Percentiles rank a stretch among this genome's conserved stretches.
phyloP scores from a whole-genome alignment of 164 flowering plant genomes.

The Vitis cinerea region DNA sequence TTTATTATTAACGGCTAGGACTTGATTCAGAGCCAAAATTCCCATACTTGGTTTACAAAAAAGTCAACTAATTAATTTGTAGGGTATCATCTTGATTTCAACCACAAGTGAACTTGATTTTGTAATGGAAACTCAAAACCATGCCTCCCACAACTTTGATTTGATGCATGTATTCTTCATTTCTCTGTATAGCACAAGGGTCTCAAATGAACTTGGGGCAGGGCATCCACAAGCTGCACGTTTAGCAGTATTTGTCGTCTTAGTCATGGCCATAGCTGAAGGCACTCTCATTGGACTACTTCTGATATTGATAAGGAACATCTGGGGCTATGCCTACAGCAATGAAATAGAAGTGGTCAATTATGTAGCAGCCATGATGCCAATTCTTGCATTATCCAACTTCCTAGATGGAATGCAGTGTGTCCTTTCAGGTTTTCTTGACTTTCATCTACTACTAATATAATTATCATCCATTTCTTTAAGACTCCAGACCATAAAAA shows the following conservation, averaged over 20 bases:
- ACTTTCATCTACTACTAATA: neutral
- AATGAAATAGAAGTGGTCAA: constrained; percentile 57
- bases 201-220: constrained; percentile 83
- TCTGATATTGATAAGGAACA: constrained; percentile 45
- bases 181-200: constrained; percentile 54
- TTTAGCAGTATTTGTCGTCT: constrained; percentile 51
- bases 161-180: neutral
- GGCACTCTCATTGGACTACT: constrained; percentile 44
- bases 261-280: constrained; percentile 37
- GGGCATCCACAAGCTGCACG: constrained; percentile 62
- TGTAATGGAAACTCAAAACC: neutral
- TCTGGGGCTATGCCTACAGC: constrained; percentile 74
- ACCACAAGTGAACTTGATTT: neutral
- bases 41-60: no score
- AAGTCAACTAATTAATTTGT: no score
- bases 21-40: no score
- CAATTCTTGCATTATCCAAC: constrained; percentile 57
- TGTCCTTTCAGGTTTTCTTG: constrained; percentile 70
- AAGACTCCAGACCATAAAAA: no score
- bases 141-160: neutral
- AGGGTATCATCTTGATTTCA: no score
- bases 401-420: constrained; percentile 70
- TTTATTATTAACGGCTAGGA: no score
- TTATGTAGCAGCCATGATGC: constrained; percentile 69
- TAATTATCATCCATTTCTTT: no score